phyloP scores from a whole-genome alignment of 2,329 filamentous ascomycete genomes.

The Aspergillus udagawae region DNA sequence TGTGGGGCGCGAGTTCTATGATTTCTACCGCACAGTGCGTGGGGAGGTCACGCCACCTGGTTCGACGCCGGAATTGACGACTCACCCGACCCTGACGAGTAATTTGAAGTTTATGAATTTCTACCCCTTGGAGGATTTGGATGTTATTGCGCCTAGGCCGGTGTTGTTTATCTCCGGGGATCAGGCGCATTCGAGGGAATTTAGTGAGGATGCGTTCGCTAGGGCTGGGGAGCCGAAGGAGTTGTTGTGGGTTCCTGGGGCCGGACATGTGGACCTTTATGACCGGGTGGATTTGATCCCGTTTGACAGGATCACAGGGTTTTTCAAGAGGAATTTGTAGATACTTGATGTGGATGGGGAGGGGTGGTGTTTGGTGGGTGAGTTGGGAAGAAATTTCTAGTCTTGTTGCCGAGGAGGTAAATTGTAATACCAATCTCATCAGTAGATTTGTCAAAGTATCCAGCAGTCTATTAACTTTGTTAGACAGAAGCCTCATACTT shows the following conservation, averaged over 20 bases:
- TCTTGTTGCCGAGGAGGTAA: no score
- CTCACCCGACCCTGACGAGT: slow-evolving; percentile 27
- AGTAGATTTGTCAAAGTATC: no score
- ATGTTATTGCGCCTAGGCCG: slow-evolving; percentile 21
- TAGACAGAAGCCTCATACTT: no score
- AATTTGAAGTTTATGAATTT: slow-evolving; percentile 28
- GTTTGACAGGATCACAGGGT: no score
- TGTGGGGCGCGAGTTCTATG: slow-evolving; percentile 26
- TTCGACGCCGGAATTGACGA: slow-evolving; percentile 13
- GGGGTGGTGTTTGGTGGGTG: no score
- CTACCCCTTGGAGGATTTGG: slow-evolving; percentile 17
- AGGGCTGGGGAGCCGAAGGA: slow-evolving; percentile 30
- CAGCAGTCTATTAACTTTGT: no score
- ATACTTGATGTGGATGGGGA: no score
- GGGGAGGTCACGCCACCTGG: no score
- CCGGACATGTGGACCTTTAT: slow-evolving; percentile 32
- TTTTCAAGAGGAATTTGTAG: no score
- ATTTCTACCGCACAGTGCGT: slow-evolving; percentile 30
- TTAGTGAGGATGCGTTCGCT: slow-evolving; percentile 10
- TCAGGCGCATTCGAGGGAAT: slow-evolving; percentile 11
- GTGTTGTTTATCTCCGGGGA: slow-evolving; percentile 21
- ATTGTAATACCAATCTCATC: no score
- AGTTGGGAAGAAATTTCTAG: no score
- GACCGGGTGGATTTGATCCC: slow-evolving; percentile 17
- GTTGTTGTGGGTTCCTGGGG: slow-evolving; percentile 23